Conservation (phyloP, 352 stramenopile genomes). For the Phytophthora lateralis region DNA sequence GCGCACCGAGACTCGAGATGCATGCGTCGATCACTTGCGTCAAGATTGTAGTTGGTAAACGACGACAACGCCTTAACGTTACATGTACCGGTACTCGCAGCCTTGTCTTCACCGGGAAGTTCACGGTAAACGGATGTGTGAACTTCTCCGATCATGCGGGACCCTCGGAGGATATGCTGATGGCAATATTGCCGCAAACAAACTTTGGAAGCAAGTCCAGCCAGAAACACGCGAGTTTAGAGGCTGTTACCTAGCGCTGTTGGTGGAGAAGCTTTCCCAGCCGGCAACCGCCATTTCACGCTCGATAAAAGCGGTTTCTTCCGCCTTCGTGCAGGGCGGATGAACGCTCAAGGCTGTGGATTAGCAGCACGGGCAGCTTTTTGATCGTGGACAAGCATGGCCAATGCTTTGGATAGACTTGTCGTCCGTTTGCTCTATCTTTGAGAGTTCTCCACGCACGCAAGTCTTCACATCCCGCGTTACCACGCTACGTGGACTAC, state of each 20-base stretch:
- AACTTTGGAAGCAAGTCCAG: neutral
- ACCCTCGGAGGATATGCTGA: no score
- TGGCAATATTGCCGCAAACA: no score
- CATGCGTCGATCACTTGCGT: neutral
- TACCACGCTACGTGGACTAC: slow-evolving; percentile 6
- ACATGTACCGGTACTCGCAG: no score
- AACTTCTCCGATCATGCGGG: no score
- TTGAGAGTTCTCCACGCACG: slow-evolving; percentile 25
- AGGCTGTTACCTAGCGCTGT: no score
- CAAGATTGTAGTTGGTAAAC: neutral
- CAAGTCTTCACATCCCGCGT: slow-evolving; percentile 21
- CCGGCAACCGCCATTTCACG: neutral
- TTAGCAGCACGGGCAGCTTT: no score
- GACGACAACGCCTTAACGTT: no score
- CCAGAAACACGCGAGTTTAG: neutral
- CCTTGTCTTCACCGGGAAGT: no score
- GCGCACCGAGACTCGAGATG: neutral
- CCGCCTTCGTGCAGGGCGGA: neutral
- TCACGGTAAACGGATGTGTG: no score
- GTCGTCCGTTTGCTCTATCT: slow-evolving; percentile 16
- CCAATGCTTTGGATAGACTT: slow-evolving; percentile 17
- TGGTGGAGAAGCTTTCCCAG: neutral
- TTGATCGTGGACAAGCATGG: neutral
- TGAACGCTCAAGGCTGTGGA: no score
- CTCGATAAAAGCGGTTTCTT: neutral